These are phyloP conservation scores for Lavandula angustifolia DNA, from an alignment of 257 asterid genomes.

Conservation along the genomic window DNA sequence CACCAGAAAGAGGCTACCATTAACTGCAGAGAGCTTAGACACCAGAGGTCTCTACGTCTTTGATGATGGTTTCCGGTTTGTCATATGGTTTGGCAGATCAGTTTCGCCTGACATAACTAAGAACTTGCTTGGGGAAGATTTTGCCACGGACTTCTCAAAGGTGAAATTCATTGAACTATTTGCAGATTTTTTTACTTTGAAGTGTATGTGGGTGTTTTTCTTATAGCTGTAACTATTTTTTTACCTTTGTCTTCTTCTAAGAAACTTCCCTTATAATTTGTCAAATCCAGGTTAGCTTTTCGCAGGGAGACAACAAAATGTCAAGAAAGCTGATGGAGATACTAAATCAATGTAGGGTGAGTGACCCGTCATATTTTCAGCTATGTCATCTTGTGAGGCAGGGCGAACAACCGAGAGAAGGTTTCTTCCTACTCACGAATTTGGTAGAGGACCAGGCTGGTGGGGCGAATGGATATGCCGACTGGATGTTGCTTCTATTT, in stretches of 20 bases:
- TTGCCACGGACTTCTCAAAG: conserved; percentile 73
- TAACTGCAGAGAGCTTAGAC: conserved; percentile 84
- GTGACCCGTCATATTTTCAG: conserved; percentile 64
- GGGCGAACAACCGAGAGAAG: conserved; percentile 85
- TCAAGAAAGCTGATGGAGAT: conserved; percentile 61
- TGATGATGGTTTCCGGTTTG: conserved; percentile 89
- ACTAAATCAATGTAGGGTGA: conserved; percentile 54
- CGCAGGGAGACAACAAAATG: conserved; percentile 51
- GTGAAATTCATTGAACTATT: conserved; percentile 37
- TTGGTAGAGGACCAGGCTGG: conserved; percentile 70
- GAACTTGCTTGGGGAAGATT: conserved; percentile 80
- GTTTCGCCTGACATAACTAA: conserved; percentile 73
- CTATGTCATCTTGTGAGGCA: conserved; percentile 74
- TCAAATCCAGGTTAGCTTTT: conserved; percentile 55
- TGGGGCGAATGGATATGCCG: conserved; percentile 66
- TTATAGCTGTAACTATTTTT: background rate
- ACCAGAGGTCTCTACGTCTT: conserved; percentile 78
- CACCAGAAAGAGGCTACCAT: conserved; percentile 65
- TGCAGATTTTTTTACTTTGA: too few relatives aligned
- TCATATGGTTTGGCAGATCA: conserved; percentile 90
- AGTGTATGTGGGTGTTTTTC: too few relatives aligned
- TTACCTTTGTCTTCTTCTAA: conserved; percentile 23
- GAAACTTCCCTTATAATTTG: conserved; percentile 25
- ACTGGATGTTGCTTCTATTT: conserved; percentile 73
- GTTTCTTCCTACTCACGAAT: conserved; percentile 53